Evolutionary conservation across 225 moss, liverwort and hornwort genomes (phyloP).

Genomic region (Neckera pumila): DNA sequence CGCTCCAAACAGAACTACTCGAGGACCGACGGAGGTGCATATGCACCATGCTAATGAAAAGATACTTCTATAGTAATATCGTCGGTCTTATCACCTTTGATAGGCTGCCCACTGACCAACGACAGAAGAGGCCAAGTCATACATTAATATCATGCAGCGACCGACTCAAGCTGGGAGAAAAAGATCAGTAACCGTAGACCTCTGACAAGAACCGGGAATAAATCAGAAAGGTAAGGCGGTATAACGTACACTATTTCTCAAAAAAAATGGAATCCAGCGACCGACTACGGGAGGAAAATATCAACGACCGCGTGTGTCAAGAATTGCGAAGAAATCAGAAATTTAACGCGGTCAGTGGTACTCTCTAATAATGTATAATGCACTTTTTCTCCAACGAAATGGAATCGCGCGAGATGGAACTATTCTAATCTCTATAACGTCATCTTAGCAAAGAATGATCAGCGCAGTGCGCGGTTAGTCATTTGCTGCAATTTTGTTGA

Average conservation of each 20-base stretch:
- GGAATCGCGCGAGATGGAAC: neutral
- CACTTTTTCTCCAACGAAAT: neutral
- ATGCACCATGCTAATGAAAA: too few species aligned
- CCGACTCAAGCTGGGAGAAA: neutral
- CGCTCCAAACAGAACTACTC: too few species aligned
- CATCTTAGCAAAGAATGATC: neutral
- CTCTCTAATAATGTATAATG: neutral
- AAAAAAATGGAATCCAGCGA: neutral
- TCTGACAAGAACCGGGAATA: neutral
- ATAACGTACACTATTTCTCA: neutral
- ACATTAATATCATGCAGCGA: neutral
- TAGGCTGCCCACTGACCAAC: neutral
- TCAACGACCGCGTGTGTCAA: neutral
- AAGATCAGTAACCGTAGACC: neutral
- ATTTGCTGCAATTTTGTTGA: neutral
- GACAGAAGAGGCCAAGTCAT: neutral
- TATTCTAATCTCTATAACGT: neutral
- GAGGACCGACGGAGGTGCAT: too few species aligned
- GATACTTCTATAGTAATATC: neutral
- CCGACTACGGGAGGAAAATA: neutral
- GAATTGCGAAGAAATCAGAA: neutral
- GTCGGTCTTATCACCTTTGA: neutral
- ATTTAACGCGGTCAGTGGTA: neutral
- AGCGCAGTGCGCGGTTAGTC: neutral
- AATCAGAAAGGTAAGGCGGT: neutral